These are phyloP conservation scores for Penicillium cosmopolitanum DNA, from an alignment of 495 filamentous ascomycete genomes.

Conservation along the genomic window DNA sequence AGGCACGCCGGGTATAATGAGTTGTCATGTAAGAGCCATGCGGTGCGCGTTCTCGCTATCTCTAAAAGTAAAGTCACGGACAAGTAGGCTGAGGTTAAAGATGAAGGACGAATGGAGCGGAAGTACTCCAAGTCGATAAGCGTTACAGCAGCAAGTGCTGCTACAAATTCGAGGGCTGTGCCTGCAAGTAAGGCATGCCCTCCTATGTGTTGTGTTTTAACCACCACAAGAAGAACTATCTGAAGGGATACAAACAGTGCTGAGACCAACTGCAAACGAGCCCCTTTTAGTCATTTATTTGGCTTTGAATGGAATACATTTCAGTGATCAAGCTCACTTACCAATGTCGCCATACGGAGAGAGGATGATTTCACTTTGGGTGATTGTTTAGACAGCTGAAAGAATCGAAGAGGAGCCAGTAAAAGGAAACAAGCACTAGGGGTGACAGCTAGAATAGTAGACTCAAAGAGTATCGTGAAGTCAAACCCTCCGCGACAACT, in stretches of 20 bases:
- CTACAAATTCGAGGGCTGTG: slow-evolving; percentile 35
- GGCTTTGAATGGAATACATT: not conserved
- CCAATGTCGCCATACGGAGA: slow-evolving; percentile 15
- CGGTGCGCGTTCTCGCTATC: slow-evolving; percentile 48
- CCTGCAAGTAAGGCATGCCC: slow-evolving; percentile 41
- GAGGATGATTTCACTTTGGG: slow-evolving; percentile 36
- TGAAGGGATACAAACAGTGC: slow-evolving; percentile 38
- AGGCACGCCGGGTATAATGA: slow-evolving; percentile 35
- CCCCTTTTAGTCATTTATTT: not conserved
- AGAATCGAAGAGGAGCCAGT: slow-evolving; percentile 37
- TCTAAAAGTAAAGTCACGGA: slow-evolving; percentile 56
- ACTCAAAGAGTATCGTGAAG: slow-evolving; percentile 57
- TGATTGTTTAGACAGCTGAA: slow-evolving; percentile 37
- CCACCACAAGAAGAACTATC: slow-evolving; percentile 42
- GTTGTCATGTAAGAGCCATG: slow-evolving; percentile 41
- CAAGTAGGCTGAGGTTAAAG: slow-evolving; percentile 55
- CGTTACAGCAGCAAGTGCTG: slow-evolving; percentile 40
- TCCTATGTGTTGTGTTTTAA: slow-evolving; percentile 28
- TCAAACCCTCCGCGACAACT: slow-evolving; percentile 50
- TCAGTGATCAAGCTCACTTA: slow-evolving; percentile 5
- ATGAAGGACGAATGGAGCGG: slow-evolving; percentile 50
- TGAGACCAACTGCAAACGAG: slow-evolving; percentile 31
- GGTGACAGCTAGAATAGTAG: slow-evolving; percentile 48
- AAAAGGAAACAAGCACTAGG: slow-evolving; percentile 48
- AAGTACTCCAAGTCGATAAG: slow-evolving; percentile 49